Conservation (phyloP, 441 rosid species). For the Corymbia citriodora region DNA sequence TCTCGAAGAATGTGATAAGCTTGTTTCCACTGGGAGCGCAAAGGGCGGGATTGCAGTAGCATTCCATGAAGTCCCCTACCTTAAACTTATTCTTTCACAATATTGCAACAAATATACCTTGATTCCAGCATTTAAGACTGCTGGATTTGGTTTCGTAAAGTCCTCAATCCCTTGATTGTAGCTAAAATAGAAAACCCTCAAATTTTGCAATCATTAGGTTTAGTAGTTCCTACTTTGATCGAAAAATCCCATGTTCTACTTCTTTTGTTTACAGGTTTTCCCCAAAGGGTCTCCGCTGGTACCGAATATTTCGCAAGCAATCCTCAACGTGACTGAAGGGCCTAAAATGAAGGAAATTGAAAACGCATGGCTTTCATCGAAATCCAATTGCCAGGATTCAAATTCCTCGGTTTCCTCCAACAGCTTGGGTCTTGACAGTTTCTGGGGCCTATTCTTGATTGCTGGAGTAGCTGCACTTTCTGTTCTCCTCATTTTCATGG, state of each 20-base stretch:
- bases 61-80: slow-evolving; percentile 41
- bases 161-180: neutral
- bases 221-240: neutral
- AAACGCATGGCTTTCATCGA: slow-evolving; percentile 29
- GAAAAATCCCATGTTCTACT: neutral
- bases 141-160: slow-evolving; percentile 68
- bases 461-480: slow-evolving; percentile 24
- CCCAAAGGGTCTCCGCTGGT: slow-evolving; percentile 57
- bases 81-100: slow-evolving; percentile 31
- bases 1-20: slow-evolving; percentile 23
- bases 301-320: slow-evolving; percentile 56
- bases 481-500: slow-evolving; percentile 28
- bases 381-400: slow-evolving; percentile 28
- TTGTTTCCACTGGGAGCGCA: slow-evolving; percentile 35
- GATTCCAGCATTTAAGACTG: slow-evolving; percentile 35
- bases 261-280: slow-evolving; percentile 25
- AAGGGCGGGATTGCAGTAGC: slow-evolving; percentile 59
- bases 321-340: slow-evolving; percentile 49
- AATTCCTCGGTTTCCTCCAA: slow-evolving; percentile 19
- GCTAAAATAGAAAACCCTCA: neutral
- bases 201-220: neutral
- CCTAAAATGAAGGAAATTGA: slow-evolving; percentile 33
- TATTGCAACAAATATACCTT: slow-evolving; percentile 48
- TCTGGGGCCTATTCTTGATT: slow-evolving; percentile 50
- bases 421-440: slow-evolving; percentile 49